These are phyloP conservation scores for Chloranthus sessilifolius DNA, from an alignment of 164 flowering plant genomes.

Conservation along the genomic window DNA sequence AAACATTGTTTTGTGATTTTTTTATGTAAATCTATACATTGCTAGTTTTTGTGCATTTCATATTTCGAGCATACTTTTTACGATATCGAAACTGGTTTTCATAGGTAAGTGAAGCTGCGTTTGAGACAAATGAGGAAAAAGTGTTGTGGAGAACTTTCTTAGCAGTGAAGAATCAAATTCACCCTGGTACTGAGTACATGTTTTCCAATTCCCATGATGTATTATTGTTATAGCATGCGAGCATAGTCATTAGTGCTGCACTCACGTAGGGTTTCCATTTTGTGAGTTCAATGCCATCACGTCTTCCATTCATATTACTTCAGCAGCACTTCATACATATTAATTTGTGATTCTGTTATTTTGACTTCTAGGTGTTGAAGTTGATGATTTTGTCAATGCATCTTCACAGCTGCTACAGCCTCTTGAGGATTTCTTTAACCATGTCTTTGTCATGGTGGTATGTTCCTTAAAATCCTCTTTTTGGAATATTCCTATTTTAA, in stretches of 20 bases:
- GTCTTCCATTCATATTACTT: conserved; percentile 6
- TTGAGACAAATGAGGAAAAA: conserved; percentile 75
- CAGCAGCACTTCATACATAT: background rate
- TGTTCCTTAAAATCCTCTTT: conserved; percentile 15
- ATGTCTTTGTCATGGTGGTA: conserved; percentile 99
- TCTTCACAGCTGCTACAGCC: conserved; percentile 70
- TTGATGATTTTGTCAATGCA: conserved; percentile 73
- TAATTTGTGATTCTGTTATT: background rate
- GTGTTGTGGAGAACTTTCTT: conserved; percentile 66
- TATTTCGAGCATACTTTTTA: background rate
- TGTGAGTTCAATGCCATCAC: too few relatives aligned
- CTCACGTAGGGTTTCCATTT: too few relatives aligned
- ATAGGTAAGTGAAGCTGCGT: conserved; percentile 68
- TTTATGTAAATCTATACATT: too few relatives aligned
- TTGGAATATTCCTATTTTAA: too few relatives aligned
- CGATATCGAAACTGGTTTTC: background rate
- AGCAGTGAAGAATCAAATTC: conserved; percentile 46
- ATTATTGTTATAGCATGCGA: background rate
- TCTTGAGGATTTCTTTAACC: conserved; percentile 76
- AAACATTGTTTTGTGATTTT: too few relatives aligned
- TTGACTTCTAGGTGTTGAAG: conserved; percentile 51
- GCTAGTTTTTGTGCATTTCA: too few relatives aligned
- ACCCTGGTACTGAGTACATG: conserved; percentile 62
- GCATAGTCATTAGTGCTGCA: too few relatives aligned
- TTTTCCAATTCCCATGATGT: background rate